phyloP scores from a whole-genome alignment of 441 rosid species.

The Gossypium schwendimanii region DNA sequence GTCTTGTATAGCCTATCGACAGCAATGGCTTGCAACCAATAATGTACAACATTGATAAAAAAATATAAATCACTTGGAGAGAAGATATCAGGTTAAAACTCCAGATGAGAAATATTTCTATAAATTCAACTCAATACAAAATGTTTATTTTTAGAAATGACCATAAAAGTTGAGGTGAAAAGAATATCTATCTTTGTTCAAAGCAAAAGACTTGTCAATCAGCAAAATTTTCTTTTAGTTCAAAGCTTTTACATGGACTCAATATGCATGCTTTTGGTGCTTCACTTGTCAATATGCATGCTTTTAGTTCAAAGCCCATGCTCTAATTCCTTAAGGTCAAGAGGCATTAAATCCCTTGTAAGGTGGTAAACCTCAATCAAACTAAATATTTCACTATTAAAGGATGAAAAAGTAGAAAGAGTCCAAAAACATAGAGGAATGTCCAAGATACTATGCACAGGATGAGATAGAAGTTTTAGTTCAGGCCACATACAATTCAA shows the following conservation, averaged over 20 bases:
- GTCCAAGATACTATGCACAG: neutral
- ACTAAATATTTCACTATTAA: neutral
- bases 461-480: neutral
- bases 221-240: slow-evolving; percentile 5
- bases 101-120: neutral
- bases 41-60: neutral
- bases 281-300: neutral
- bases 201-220: neutral
- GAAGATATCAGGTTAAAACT: neutral
- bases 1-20: neutral
- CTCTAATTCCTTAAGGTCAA: neutral
- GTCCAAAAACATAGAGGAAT: neutral
- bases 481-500: neutral
- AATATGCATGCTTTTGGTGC: neutral
- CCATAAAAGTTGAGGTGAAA: neutral
- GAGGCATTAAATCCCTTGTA: neutral
- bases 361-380: neutral
- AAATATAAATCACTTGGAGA: neutral
- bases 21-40: neutral
- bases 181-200: neutral
- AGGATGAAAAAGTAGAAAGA: neutral
- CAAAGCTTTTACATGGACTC: neutral
- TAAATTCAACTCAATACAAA: neutral
- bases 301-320: neutral
- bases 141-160: neutral